A percentile compares a stretch with the other conserved stretches of the same genome.
Conservation (phyloP, 768 basidiomycete genomes). For the Lenzites betulinus region DNA sequence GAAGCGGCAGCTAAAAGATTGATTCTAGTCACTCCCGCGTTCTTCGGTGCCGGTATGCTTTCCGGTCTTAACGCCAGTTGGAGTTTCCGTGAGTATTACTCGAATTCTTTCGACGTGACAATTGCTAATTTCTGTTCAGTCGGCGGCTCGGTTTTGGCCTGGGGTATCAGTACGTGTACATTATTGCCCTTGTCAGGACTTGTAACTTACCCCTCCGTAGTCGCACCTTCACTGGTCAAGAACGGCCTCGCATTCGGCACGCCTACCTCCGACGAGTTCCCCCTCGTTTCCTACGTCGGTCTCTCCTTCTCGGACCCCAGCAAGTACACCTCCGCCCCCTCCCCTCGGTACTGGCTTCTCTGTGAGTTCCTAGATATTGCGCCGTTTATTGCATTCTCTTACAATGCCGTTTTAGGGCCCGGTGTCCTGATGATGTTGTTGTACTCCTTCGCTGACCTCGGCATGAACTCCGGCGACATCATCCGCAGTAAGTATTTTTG, state of each 20-base stretch:
- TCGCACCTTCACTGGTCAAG: constrained; percentile 54
- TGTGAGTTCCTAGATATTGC: neutral
- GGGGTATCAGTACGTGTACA: constrained; percentile 47
- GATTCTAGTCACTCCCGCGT: constrained; percentile 50
- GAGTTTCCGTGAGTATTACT: constrained; percentile 50
- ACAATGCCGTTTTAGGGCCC: constrained; percentile 39
- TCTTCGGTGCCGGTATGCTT: constrained; percentile 61
- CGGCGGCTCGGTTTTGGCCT: constrained; percentile 55
- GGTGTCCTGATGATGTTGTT: constrained; percentile 63
- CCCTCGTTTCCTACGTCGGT: constrained; percentile 44
- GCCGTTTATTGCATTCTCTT: neutral
- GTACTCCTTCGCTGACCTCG: constrained; percentile 58
- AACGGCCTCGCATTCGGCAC: constrained; percentile 53
- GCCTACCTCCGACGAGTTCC: constrained; percentile 41
- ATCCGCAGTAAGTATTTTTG: constrained; percentile 17
- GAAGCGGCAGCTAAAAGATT: neutral
- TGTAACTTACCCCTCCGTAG: neutral
- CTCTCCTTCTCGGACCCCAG: constrained; percentile 39
- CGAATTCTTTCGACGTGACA: neutral
- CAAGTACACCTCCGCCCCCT: constrained; percentile 36
- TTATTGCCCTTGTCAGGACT: neutral
- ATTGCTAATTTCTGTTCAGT: constrained; percentile 35
- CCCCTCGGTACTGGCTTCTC: constrained; percentile 28
- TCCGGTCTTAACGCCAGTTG: constrained; percentile 57
- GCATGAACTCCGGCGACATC: constrained; percentile 42